Base-by-base conservation (phyloP, 768 basidiomycete genomes). In the Rhizopogon roseolus region DNA sequence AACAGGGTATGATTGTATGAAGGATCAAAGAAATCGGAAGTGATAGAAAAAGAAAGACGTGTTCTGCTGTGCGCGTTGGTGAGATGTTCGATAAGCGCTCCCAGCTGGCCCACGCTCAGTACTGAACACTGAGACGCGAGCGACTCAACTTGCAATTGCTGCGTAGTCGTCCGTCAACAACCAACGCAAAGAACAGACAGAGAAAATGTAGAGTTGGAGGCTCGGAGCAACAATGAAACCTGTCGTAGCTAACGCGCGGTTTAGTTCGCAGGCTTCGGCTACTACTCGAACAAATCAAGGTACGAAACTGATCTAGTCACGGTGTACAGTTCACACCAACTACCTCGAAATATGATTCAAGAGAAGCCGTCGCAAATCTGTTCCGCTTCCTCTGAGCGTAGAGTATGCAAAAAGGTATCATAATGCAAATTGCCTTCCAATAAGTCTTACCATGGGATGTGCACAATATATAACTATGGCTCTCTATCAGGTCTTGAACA, bases 401-500 rank as follows among this genome's bases (percentile, higher is more conserved):
- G 17, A 29, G 32, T 13, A 19, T 36, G 34, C 13, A 14, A 34
- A 48, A 46, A 34, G 59, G 70, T 48, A 48, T 48, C 32, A 34
- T 48, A 48, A 32, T 48, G 45, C 45, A 48, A 22, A 36, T 19
- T 34, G 19, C 32, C 32, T 48, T 48, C 32, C 19, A 34, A 34
- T 19, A 48, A 48, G 29, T 48, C 32, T 48, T 22, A 48, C 45
- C 45, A 14, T 36, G 34, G 45, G 8, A 34, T 48, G 32, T 48
- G 32, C 19, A 5, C 7, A 32, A 36, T 36, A 48, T 8, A 34
- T 48, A 14, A 48, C 34, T 34, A 36, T 34, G 19, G 32, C 45
- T 16, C 32, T 83, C 64, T 4, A 32, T 66, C 58, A 90, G 62
- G 89, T 91, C 73, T 93, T 93, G 72, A 93, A 90, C 6, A 90